phyloP scores from a whole-genome alignment of 495 filamentous ascomycete genomes.

The Cladorrhinum samala region DNA sequence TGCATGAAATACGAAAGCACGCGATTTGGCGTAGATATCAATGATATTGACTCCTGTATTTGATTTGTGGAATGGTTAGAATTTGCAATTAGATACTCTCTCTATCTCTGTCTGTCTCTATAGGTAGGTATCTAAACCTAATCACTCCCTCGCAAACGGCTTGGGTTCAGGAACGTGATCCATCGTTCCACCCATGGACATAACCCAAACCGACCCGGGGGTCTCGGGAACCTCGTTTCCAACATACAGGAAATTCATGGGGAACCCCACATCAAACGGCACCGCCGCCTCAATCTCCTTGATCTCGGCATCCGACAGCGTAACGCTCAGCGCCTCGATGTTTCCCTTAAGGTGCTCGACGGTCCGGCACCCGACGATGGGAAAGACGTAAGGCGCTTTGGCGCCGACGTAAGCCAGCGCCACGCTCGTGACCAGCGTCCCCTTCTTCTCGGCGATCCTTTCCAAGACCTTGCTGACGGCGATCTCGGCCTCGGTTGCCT shows the following conservation, averaged over 20 bases:
- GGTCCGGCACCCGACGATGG: slow-evolving; percentile 53
- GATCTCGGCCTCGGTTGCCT: slow-evolving; percentile 36
- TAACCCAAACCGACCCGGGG: too few relatives aligned
- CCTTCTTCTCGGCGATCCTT: slow-evolving; percentile 46
- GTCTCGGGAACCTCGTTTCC: too few relatives aligned
- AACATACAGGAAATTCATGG: slow-evolving; percentile 31
- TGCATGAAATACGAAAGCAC: too few relatives aligned
- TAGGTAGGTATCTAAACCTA: too few relatives aligned
- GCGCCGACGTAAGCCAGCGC: slow-evolving; percentile 51
- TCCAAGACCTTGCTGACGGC: slow-evolving; percentile 36
- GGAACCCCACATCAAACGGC: slow-evolving; percentile 50
- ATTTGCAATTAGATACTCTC: too few relatives aligned
- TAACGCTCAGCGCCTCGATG: slow-evolving; percentile 52
- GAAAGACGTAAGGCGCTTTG: slow-evolving; percentile 46
- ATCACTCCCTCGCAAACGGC: too few relatives aligned
- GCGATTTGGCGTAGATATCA: too few relatives aligned
- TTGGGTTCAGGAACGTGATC: too few relatives aligned
- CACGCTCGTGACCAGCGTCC: slow-evolving; percentile 35
- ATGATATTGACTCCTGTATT: too few relatives aligned
- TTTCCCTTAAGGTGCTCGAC: slow-evolving; percentile 60
- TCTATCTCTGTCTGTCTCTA: too few relatives aligned
- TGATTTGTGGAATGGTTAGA: too few relatives aligned
- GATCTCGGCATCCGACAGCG: slow-evolving; percentile 51
- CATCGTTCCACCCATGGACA: too few relatives aligned
- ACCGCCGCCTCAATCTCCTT: slow-evolving; percentile 47